Percentiles rank a stretch among this genome's conserved stretches.
Conservation (phyloP, 116 monocot genomes). For the Phalaenopsis hybrid region DNA sequence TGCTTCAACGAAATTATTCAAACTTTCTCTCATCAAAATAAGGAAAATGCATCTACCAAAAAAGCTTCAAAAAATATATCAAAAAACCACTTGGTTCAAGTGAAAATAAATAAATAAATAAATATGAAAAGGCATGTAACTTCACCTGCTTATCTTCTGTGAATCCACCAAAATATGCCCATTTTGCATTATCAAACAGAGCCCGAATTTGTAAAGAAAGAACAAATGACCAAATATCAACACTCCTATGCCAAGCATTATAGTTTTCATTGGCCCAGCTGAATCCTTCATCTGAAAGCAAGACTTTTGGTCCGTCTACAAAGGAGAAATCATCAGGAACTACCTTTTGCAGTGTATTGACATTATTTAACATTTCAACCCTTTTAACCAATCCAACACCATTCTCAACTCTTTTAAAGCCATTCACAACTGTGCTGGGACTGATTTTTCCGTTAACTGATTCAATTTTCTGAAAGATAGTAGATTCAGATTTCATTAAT, state of each 20-base stretch:
- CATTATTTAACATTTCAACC: conserved; percentile 23
- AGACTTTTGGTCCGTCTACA: conserved; percentile 40
- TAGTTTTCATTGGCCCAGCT: conserved; percentile 89
- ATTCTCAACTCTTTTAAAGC: conserved; percentile 28
- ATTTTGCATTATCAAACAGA: conserved; percentile 76
- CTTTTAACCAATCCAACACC: conserved; percentile 35
- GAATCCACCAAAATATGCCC: conserved; percentile 77
- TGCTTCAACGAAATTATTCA: not conserved
- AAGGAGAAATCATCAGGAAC: conserved; percentile 18
- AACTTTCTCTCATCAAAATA: not conserved
- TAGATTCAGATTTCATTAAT: conserved; percentile 23
- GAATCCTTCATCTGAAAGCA: conserved; percentile 78
- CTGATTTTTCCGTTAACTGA: conserved; percentile 1
- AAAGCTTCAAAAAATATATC: not conserved
- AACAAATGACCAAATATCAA: conserved; percentile 85
- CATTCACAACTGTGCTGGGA: conserved; percentile 15
- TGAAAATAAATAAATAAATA: not conserved
- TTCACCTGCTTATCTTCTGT: conserved; percentile 81
- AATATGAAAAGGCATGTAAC: not conserved
- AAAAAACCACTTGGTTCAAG: not conserved
- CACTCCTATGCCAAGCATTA: conserved; percentile 58
- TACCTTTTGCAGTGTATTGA: conserved; percentile 20
- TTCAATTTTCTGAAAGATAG: conserved; percentile 3
- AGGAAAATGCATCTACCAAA: not conserved
- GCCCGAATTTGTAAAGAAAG: conserved; percentile 53